phyloP scores from a whole-genome alignment of 176 grass and related monocot species.

The Themeda triandra region DNA sequence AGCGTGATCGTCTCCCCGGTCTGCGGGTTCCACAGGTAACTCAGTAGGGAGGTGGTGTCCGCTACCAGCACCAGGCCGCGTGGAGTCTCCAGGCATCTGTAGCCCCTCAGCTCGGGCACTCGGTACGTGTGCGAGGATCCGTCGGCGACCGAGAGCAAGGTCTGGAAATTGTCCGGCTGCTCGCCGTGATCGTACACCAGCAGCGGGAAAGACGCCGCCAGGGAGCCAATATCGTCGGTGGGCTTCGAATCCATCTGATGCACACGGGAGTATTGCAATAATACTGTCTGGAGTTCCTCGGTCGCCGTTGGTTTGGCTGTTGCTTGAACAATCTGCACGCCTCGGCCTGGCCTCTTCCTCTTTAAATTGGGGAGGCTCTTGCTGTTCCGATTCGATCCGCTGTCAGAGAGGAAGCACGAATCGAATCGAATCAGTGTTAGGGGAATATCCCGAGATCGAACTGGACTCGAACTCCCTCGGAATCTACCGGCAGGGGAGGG shows the following conservation, averaged over 20 bases:
- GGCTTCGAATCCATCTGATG: not conserved
- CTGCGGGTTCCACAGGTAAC: not conserved
- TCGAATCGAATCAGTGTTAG: too few species aligned
- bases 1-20: not conserved
- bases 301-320: too few species aligned
- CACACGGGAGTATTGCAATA: too few species aligned
- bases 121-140: not conserved
- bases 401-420: too few species aligned
- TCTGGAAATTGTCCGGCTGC: not conserved
- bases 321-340: too few species aligned
- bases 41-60: not conserved
- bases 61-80: not conserved
- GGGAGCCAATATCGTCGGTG: not conserved
- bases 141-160: not conserved
- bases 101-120: not conserved
- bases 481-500: too few species aligned
- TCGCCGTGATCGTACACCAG: constrained; percentile 6
- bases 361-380: too few species aligned
- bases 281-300: too few species aligned
- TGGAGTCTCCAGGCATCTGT: not conserved
- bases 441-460: too few species aligned
- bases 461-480: too few species aligned
- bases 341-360: too few species aligned
- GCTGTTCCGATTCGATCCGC: too few species aligned
- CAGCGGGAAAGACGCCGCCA: not conserved